Evolutionary conservation across 2,329 filamentous ascomycete genomes (phyloP).

Genomic region (Aspergillus alliaceus): DNA sequence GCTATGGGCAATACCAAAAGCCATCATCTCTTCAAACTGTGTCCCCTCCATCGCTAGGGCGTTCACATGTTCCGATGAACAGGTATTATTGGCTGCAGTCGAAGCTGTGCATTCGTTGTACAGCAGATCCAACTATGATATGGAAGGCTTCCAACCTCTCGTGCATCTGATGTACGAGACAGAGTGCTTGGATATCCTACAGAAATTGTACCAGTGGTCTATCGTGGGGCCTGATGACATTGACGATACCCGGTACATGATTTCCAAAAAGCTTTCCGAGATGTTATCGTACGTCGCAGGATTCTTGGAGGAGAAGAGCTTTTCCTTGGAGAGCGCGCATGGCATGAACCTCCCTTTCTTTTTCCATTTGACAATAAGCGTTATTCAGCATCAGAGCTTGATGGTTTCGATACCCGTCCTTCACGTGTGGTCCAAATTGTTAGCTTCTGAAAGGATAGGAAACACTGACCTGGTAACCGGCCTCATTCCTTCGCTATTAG

Average conservation of each 20-base stretch:
- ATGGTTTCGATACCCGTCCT: slow-evolving; percentile 91
- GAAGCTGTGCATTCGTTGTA: slow-evolving; percentile 85
- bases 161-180: slow-evolving; percentile 76
- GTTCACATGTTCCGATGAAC: slow-evolving; percentile 67
- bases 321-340: slow-evolving; percentile 57
- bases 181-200: slow-evolving; percentile 70
- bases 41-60: slow-evolving; percentile 70
- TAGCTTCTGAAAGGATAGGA: slow-evolving; percentile 70
- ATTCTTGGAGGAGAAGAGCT: slow-evolving; percentile 76
- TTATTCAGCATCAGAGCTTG: slow-evolving; percentile 82
- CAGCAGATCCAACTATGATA: slow-evolving; percentile 69
- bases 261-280: slow-evolving; percentile 94
- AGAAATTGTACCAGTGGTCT: slow-evolving; percentile 76
- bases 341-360: slow-evolving; percentile 71
- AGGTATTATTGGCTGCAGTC: slow-evolving; percentile 74
- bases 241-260: slow-evolving; percentile 86
- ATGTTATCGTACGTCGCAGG: slow-evolving; percentile 82
- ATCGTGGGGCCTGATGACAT: slow-evolving; percentile 76
- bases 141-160: slow-evolving; percentile 75
- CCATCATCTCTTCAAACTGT: slow-evolving; percentile 69
- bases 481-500: slow-evolving; percentile 72
- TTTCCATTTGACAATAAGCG: slow-evolving; percentile 73
- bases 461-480: slow-evolving; percentile 57
- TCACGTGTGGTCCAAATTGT: slow-evolving; percentile 82
- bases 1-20: slow-evolving; percentile 84